Conservation (phyloP, 345 rosid species). For the Hibiscus syriacus region DNA sequence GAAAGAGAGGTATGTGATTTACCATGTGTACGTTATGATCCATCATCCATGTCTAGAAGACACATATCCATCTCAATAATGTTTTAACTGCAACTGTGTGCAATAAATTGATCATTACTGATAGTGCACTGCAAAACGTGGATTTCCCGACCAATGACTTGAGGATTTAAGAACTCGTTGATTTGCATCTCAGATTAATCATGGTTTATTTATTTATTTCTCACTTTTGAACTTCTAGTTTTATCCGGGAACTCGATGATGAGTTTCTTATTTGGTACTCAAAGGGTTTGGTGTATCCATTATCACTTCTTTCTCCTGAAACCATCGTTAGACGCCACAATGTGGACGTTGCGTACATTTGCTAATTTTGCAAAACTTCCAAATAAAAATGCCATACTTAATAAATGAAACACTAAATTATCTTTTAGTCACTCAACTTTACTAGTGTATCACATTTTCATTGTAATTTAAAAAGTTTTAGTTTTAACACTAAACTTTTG, state of each 20-base stretch:
- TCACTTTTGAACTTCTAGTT: neutral
- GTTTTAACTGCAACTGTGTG: too few relatives aligned
- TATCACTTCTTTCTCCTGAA: neutral
- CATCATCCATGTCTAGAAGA: too few relatives aligned
- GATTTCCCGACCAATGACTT: neutral
- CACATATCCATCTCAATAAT: too few relatives aligned
- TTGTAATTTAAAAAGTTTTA: too few relatives aligned
- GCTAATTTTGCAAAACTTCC: neutral
- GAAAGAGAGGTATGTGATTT: constrained; percentile 92
- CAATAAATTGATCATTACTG: neutral
- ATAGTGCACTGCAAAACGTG: neutral
- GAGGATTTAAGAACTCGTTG: neutral
- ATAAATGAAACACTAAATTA: too few relatives aligned
- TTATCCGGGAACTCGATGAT: neutral
- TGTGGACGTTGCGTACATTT: neutral
- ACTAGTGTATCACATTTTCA: too few relatives aligned
- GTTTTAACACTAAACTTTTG: too few relatives aligned
- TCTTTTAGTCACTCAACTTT: too few relatives aligned
- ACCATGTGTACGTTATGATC: too few relatives aligned
- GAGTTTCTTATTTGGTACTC: neutral
- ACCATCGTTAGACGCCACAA: neutral
- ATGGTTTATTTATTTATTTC: neutral
- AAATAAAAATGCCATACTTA: too few relatives aligned
- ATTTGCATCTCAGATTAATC: neutral
- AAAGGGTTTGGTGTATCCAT: neutral